Conservation (phyloP, 352 stramenopile genomes). For the Discostella stelligera region DNA sequence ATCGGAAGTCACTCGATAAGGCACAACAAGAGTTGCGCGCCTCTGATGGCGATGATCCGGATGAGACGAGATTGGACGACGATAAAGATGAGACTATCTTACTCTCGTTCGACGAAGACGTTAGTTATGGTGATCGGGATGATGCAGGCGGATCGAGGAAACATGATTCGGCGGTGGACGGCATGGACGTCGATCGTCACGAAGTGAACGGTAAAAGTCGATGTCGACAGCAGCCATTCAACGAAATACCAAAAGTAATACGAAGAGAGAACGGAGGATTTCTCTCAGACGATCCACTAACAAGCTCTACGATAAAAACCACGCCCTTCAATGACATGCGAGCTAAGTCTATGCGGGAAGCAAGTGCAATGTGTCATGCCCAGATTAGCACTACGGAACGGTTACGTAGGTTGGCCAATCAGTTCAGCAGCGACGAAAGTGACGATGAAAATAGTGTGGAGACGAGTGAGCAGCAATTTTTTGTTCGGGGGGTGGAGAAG, state of each 20-base stretch:
- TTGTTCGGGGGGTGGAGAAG: slow-evolving; percentile 24
- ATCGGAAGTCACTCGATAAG: neutral
- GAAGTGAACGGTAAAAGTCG: neutral
- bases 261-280: slow-evolving; percentile 11
- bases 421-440: slow-evolving; percentile 22
- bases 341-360: neutral
- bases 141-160: neutral
- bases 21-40: neutral
- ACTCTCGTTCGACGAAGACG: slow-evolving; percentile 24
- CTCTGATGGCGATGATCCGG: slow-evolving; percentile 12
- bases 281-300: slow-evolving; percentile 26
- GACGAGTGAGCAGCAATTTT: slow-evolving; percentile 24
- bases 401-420: slow-evolving; percentile 19
- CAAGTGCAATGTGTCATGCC: slow-evolving; percentile 8
- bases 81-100: slow-evolving; percentile 31
- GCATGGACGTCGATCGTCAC: slow-evolving; percentile 23
- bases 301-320: slow-evolving; percentile 26
- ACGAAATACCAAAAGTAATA: neutral
- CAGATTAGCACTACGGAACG: slow-evolving; percentile 21
- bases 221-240: neutral
- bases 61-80: slow-evolving; percentile 28
- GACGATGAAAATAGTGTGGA: slow-evolving; percentile 30
- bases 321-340: slow-evolving; percentile 4
- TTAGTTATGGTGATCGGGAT: neutral
- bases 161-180: neutral